These are phyloP conservation scores for Thamnidium elegans DNA, from an alignment of 192 early-diverging fungal genomes.

Conservation along the genomic window DNA sequence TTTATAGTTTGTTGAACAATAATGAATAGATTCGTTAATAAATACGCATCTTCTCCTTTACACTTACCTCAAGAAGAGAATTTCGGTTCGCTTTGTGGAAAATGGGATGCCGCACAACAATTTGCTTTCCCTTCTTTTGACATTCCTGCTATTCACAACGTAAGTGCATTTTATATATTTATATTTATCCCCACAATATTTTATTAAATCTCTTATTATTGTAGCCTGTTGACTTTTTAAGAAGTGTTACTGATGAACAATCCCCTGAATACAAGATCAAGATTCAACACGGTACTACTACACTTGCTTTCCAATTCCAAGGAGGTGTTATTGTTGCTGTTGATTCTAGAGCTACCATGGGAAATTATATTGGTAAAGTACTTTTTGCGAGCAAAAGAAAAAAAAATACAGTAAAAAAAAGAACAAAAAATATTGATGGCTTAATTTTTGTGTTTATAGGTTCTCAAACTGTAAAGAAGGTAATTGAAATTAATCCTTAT, in stretches of 20 bases:
- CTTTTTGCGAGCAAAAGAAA: not conserved
- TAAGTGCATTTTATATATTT: slow-evolving; percentile 25
- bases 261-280: slow-evolving; percentile 82
- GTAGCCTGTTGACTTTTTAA: slow-evolving; percentile 86
- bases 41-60: slow-evolving; percentile 31
- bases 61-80: slow-evolving; percentile 19
- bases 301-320: slow-evolving; percentile 95
- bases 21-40: slow-evolving; percentile 33
- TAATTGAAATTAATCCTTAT: slow-evolving; percentile 99
- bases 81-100: slow-evolving; percentile 21
- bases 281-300: slow-evolving; percentile 96
- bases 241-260: slow-evolving; percentile 72
- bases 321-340: slow-evolving; percentile 92
- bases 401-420: not conserved
- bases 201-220: too few relatives aligned
- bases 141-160: slow-evolving; percentile 53
- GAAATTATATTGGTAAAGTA: slow-evolving; percentile 78
- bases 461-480: slow-evolving; percentile 95
- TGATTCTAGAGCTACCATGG: slow-evolving; percentile 94
- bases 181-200: not conserved
- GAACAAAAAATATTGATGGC: too few relatives aligned
- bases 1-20: not conserved
- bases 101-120: slow-evolving; percentile 51
- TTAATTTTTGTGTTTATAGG: slow-evolving; percentile 57
- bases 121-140: slow-evolving; percentile 56